phyloP scores from a whole-genome alignment of 2,329 filamentous ascomycete genomes.

The Sphaerulina vaccinii region DNA sequence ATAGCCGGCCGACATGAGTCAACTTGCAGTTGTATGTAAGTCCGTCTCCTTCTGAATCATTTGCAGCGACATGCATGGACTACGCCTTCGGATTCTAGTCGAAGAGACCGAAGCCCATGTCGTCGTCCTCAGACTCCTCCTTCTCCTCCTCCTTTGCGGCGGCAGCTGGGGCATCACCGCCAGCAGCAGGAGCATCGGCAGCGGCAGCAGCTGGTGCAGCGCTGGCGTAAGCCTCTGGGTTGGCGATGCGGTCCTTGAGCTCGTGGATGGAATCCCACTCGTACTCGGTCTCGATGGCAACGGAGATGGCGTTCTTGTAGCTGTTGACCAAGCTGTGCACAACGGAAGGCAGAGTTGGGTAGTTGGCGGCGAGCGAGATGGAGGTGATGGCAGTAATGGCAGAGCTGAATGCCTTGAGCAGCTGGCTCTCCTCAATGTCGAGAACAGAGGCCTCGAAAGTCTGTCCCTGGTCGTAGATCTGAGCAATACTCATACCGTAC shows the following conservation, averaged over 20 bases:
- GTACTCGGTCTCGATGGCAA: conserved; percentile 87
- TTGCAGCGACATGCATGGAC: conserved; percentile 5
- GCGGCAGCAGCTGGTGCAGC: conserved; percentile 70
- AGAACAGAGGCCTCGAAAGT: conserved; percentile 81
- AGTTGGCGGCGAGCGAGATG: conserved; percentile 89
- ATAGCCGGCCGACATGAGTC: neutral
- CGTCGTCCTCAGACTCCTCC: conserved; percentile 58
- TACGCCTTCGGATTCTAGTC: conserved; percentile 51
- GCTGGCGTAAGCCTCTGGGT: conserved; percentile 93
- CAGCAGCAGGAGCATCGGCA: conserved; percentile 52
- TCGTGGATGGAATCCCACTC: conserved; percentile 94
- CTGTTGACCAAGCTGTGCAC: conserved; percentile 94
- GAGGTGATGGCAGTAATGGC: conserved; percentile 84
- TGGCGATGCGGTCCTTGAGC: conserved; percentile 99
- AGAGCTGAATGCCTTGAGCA: conserved; percentile 76
- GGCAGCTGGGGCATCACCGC: conserved; percentile 49
- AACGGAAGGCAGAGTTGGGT: conserved; percentile 93
- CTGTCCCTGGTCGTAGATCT: conserved; percentile 98
- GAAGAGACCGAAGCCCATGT: conserved; percentile 57
- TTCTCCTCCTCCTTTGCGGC: conserved; percentile 61
- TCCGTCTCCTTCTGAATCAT: conserved; percentile 8
- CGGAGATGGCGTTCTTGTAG: conserved; percentile 94
- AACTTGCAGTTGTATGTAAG: neutral
- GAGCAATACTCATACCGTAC: conserved; percentile 93
- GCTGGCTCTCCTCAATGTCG: conserved; percentile 92